Percentiles rank a stretch among this genome's conserved stretches.
Evolutionary conservation across 768 basidiomycete species (phyloP).

Genomic region (Boletus rufocinnamomeus): DNA sequence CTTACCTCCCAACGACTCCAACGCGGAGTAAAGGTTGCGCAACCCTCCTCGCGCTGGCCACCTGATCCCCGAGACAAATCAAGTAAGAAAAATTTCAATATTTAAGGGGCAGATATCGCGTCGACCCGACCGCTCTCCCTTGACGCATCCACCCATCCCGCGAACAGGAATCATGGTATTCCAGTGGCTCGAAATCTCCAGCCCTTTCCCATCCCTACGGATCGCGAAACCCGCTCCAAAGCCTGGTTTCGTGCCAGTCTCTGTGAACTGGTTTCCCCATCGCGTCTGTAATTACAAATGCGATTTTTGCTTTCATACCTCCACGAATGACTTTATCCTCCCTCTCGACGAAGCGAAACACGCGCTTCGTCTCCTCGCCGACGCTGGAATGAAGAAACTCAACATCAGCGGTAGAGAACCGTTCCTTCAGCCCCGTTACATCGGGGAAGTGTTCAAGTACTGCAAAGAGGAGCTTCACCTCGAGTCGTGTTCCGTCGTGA

Average conservation of each 20-base stretch:
- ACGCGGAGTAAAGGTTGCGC: no score
- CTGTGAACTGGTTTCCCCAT: conserved; percentile 20
- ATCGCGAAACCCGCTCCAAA: background rate
- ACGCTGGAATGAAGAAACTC: conserved; percentile 37
- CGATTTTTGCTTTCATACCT: conserved; percentile 39
- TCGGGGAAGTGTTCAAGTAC: conserved; percentile 36
- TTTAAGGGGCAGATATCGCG: background rate
- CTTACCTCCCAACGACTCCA: background rate
- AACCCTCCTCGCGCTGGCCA: background rate
- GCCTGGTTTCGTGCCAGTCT: conserved; percentile 16
- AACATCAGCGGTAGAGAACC: conserved; percentile 38
- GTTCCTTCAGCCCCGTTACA: conserved; percentile 33
- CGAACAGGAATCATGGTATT: background rate
- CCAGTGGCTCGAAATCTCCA: conserved; percentile 7
- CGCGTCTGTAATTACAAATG: conserved; percentile 34
- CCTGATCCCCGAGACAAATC: background rate
- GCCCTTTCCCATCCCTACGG: background rate
- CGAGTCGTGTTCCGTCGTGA: conserved; percentile 32
- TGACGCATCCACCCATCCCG: background rate
- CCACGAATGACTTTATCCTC: conserved; percentile 28
- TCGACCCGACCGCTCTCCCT: background rate
- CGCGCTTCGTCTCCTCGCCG: conserved; percentile 32
- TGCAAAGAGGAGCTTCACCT: conserved; percentile 36
- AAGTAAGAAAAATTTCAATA: background rate
- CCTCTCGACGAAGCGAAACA: conserved; percentile 33